Evolutionary conservation across 768 basidiomycete species (phyloP).

Genomic region (Podaxis sp.): DNA sequence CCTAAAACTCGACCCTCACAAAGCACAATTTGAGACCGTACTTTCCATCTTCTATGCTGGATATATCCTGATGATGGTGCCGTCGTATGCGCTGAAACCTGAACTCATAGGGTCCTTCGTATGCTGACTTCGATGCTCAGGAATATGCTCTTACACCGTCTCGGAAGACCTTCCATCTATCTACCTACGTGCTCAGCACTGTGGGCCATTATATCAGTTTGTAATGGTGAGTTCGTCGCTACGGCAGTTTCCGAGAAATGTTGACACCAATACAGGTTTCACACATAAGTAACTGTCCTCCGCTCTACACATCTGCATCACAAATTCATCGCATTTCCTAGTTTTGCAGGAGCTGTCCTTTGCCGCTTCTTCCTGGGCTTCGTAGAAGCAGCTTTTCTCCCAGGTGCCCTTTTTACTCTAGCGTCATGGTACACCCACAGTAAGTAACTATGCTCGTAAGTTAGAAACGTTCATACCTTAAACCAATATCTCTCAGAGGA

Average conservation of each 20-base stretch:
- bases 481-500: conserved; percentile 15
- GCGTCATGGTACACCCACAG: conserved; percentile 25
- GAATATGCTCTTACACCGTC: conserved; percentile 57
- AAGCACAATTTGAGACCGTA: conserved; percentile 44
- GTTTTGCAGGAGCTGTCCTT: conserved; percentile 41
- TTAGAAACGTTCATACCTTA: not conserved
- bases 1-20: conserved; percentile 42
- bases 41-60: conserved; percentile 49
- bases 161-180: conserved; percentile 55
- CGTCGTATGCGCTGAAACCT: conserved; percentile 23
- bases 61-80: conserved; percentile 31
- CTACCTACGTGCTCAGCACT: conserved; percentile 50
- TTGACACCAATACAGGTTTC: not conserved
- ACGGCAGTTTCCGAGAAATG: too few species aligned
- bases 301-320: not conserved
- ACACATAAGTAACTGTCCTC: not conserved
- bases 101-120: conserved; percentile 22
- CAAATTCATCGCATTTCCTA: conserved; percentile 13
- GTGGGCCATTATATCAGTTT: conserved; percentile 49
- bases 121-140: conserved; percentile 25
- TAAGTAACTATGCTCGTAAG: not conserved
- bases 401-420: conserved; percentile 38
- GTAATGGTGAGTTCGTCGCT: conserved; percentile 32
- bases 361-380: conserved; percentile 56
- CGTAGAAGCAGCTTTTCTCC: conserved; percentile 49